Evolutionary conservation across 2,329 filamentous ascomycete species (phyloP), one percentile per base, ranked within the genome.

Genomic region (Colletotrichum lini): DNA sequence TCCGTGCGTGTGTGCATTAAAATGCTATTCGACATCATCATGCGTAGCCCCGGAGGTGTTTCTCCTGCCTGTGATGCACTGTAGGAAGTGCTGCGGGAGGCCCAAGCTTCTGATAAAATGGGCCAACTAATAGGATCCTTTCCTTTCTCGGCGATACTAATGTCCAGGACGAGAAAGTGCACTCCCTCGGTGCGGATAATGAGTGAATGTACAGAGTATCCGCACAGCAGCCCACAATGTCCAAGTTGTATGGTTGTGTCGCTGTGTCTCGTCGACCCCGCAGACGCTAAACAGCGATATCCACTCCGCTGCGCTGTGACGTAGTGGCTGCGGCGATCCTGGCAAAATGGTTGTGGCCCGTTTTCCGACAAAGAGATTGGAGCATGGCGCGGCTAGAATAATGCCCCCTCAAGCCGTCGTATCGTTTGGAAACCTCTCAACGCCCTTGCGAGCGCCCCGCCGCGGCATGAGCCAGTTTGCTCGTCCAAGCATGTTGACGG

Each of bases 41-140:
- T 60, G 52, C 42, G 35, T 15, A 23, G 35, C 60, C 53, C 60
- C 60, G 60, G 66, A 69, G 61, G 47, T 40, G 18, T 59, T 65
- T 35, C 67, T 69, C 67, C 67, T 64, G n/a, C 23, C 15, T 40
- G 23, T 58, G 35, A 8, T 38, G 35, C 35, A 38, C 35, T 10
- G 9, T 38, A 38, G 35, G 35, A 38, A 38, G 35, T 38, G 35
- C 23, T 3, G 30, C 8, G 16, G 44, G 40, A 35, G 12, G 38
- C 7, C 42, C 52, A 45, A 35, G 26, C 49, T 23, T 23, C 15
- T 12, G 15, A 45, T n/a, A 26, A 30, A 30, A 35, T 10, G 23
- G 30, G 2, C 26, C 30, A 9, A 35, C 30, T 8, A 10, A 6
- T 40, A 23, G 30, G 23, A 8, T 65, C 15, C 21, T 13, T 53